A percentile compares a stretch with the other conserved stretches of the same genome.
These are phyloP conservation scores for Vaccinium myrtillus DNA, from an alignment of 148 eudicot genomes.

Conservation along the genomic window DNA sequence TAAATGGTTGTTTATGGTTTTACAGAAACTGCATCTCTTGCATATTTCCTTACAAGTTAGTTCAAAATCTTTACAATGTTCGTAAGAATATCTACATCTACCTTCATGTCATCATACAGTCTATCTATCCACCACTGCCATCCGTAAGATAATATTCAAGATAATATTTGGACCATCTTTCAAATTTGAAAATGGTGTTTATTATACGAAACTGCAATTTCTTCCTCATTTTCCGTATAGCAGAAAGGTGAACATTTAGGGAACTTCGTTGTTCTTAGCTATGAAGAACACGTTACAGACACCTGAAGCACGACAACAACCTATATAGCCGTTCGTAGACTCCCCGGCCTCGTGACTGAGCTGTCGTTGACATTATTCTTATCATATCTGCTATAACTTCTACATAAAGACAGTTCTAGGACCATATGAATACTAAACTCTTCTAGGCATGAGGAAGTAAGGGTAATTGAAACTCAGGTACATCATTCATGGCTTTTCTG, in stretches of 20 bases:
- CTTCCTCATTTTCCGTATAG: background rate
- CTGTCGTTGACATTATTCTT: background rate
- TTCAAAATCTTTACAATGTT: background rate
- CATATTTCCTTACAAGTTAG: background rate
- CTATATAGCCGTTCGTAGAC: too few relatives aligned
- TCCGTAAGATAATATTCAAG: background rate
- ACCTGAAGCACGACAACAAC: background rate
- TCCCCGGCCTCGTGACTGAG: background rate
- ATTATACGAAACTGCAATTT: background rate
- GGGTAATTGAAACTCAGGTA: background rate
- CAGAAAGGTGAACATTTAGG: background rate
- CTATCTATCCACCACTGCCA: background rate
- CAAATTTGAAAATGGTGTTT: background rate
- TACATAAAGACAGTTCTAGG: too few relatives aligned
- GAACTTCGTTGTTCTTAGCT: background rate
- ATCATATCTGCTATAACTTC: background rate
- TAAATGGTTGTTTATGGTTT: background rate
- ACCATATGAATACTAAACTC: background rate
- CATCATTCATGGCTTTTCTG: conserved; percentile 20
- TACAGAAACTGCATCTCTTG: background rate
- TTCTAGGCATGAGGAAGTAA: background rate
- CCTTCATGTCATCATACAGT: background rate
- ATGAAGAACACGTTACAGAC: background rate
- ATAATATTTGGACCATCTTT: background rate
- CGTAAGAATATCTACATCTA: background rate